Base-by-base conservation (phyloP, 768 basidiomycete genomes). In the Russula abietina region DNA sequence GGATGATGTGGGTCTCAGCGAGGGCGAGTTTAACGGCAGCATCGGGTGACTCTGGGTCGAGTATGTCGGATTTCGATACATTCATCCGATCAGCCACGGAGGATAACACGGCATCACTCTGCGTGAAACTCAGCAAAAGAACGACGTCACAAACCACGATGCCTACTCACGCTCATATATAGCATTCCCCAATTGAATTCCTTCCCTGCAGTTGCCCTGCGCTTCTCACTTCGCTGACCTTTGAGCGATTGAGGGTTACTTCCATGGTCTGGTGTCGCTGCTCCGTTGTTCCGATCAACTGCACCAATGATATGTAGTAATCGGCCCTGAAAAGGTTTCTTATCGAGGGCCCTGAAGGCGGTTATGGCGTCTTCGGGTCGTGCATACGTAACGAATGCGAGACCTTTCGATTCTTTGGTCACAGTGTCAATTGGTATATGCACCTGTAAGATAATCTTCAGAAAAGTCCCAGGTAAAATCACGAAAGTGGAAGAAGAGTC, bases 1-100 rank as follows among this genome's bases (percentile, higher is more conserved):
- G n/a, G 61, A 99, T 94, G 73, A 98, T 85, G 68, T 94, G 91
- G 19, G 97, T 97, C 74, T 99, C 97, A 0, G 97, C 96, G 43
- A 98, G 79, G 0, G 97, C 96, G 43, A 98, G 85, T 72, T 95
- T 97, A 61, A 98, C 93, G 2, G 96, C 94, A 0, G 90, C 84
- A 65, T 87, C 87, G 38, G 83, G 83, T 1, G 84, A 84, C 62
- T 93, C 89, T 0, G 92, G 86, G 71, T 92, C 91, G 59, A 98
- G 79, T 26, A 99, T 89, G 33, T 91, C 89, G 1, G 92, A 78
- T 75, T 98, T 98, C 30, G 86, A 75, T 46, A 98, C 82, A 60
- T 83, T 88, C 82, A 98, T 87, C 11, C 95, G 83, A 64, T 89
- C 86, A 0, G 96, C 93, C 30, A 98, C 83, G 1, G 93, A 95